Conservation (phyloP, 2,329 filamentous ascomycete species). For the Sporothrix dimorphospora region DNA sequence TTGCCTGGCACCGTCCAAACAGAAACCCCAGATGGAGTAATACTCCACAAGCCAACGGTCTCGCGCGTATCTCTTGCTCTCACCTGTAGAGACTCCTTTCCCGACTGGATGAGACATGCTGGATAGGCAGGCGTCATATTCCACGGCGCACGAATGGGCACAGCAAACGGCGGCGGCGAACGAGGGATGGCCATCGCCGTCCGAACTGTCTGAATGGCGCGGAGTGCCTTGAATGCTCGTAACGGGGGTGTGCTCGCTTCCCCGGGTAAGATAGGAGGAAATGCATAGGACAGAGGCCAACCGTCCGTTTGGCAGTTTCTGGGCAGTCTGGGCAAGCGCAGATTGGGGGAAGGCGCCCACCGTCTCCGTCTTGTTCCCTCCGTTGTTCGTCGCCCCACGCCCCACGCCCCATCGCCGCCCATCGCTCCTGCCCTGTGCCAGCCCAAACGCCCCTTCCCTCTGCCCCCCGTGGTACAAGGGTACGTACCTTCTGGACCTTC, state of each 20-base stretch:
- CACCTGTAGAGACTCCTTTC: background rate
- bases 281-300: background rate
- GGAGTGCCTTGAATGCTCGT: background rate
- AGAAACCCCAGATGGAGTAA: conserved; percentile 14
- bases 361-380: background rate
- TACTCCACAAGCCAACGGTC: conserved; percentile 9
- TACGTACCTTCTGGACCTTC: conserved; percentile 26
- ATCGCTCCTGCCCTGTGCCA: conserved; percentile 21
- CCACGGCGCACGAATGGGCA: background rate
- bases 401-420: conserved; percentile 12
- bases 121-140: background rate
- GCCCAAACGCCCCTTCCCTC: conserved; percentile 10
- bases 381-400: conserved; percentile 16
- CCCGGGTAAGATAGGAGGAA: conserved; percentile 20
- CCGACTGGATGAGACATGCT: background rate
- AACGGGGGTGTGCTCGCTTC: conserved; percentile 11
- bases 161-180: background rate
- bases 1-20: background rate
- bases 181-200: background rate
- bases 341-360: background rate
- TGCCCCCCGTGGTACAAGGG: conserved; percentile 8
- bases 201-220: background rate
- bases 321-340: conserved; percentile 6
- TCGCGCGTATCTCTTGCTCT: background rate
- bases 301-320: conserved; percentile 11